A percentile compares a stretch with the other conserved stretches of the same genome.
Conservation (phyloP, 495 filamentous ascomycete genomes). For the Talaromyces liani region DNA sequence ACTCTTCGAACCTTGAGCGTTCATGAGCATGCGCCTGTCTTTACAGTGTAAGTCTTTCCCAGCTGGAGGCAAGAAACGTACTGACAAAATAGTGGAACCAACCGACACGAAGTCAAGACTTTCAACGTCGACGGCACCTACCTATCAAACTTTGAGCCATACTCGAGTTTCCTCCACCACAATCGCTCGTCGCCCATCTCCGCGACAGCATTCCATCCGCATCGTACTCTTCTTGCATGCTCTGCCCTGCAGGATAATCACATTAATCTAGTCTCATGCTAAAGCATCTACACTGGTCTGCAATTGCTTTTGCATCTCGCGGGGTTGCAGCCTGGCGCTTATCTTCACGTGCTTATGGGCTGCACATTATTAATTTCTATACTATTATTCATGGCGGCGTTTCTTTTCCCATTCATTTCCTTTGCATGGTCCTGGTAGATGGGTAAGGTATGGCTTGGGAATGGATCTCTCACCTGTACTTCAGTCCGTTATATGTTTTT, state of each 20-base stretch:
- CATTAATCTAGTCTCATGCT: constrained; percentile 39
- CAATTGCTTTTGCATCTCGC: constrained; percentile 7
- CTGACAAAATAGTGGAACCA: constrained; percentile 60
- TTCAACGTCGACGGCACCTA: constrained; percentile 78
- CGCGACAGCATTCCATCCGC: constrained; percentile 91
- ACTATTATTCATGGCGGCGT: not conserved
- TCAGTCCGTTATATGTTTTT: not conserved
- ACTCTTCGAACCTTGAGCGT: constrained; percentile 79
- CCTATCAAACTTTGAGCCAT: constrained; percentile 77
- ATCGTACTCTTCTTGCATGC: constrained; percentile 84
- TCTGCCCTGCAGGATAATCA: constrained; percentile 50
- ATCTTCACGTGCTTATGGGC: constrained; percentile 11
- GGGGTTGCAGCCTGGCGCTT: constrained; percentile 3
- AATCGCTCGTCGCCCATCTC: constrained; percentile 72
- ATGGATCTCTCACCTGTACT: not conserved
- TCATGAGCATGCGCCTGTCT: constrained; percentile 95
- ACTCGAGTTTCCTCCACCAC: constrained; percentile 77
- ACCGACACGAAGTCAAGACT: constrained; percentile 78
- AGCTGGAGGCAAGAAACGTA: not conserved
- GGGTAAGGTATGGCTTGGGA: not conserved
- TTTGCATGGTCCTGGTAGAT: not conserved
- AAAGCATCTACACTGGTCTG: constrained; percentile 13
- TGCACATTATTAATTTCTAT: not conserved
- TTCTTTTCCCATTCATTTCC: not conserved
- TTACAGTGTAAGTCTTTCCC: constrained; percentile 69